phyloP scores from a whole-genome alignment of 2,329 filamentous ascomycete genomes.

The Exophiala viscosa region DNA sequence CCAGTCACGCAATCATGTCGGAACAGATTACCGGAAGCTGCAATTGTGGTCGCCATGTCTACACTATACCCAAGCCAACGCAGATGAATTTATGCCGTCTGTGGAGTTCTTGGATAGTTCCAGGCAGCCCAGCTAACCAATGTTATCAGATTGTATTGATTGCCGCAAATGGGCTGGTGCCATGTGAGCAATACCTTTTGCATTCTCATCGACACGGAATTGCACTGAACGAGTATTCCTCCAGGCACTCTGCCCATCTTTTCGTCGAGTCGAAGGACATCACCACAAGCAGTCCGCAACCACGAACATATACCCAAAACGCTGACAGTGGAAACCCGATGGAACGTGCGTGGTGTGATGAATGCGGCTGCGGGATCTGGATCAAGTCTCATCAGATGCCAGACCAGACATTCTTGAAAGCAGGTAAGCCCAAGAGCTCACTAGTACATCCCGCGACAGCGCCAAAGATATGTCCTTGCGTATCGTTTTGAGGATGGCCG shows the following conservation, averaged over 20 bases:
- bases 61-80: conserved; percentile 8
- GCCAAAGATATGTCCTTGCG: too few species aligned
- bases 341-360: conserved; percentile 12
- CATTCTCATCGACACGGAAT: not conserved
- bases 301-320: conserved; percentile 2
- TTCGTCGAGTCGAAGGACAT: conserved; percentile 3
- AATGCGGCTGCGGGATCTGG: conserved; percentile 13
- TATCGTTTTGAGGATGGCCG: not conserved
- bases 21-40: conserved; percentile 5
- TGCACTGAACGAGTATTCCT: not conserved
- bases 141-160: conserved; percentile 6
- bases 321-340: conserved; percentile 6
- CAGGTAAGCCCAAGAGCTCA: not conserved
- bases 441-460: too few species aligned
- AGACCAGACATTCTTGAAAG: conserved; percentile 10
- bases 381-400: conserved; percentile 4
- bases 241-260: conserved; percentile 9
- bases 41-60: conserved; percentile 7
- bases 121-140: not conserved
- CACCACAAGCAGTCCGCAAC: conserved; percentile 1
- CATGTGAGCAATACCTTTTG: not conserved
- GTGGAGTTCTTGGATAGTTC: not conserved
- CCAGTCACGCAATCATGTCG: not conserved
- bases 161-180: conserved; percentile 13
- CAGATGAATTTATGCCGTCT: conserved; percentile 13